Base-by-base conservation (phyloP, 176 grass and related monocot genomes). In the Luzula sylvatica region DNA sequence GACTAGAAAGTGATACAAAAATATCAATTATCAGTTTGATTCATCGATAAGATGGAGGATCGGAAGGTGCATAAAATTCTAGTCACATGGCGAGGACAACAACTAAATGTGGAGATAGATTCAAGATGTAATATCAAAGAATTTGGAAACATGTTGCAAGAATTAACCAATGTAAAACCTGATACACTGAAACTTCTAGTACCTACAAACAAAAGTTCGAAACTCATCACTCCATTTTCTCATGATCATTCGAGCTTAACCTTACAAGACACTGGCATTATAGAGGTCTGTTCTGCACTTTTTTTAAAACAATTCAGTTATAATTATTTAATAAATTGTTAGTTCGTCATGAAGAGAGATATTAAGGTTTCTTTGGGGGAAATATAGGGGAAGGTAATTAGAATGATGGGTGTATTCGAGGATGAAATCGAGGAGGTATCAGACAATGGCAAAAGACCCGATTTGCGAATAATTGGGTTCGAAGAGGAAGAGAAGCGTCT, bases 361-460 rank as follows among this genome's bases (percentile, higher is more conserved):
- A 42, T 38, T 53, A 35, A 42, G 3, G 41, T 62, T 63, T 47
- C 14, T 25, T 48, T 48, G 58, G 46, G 11, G 42, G 1, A 21
- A 27, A 7, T 58, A 27, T 64, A 98, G 92, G 78, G 78, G 14
- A 90, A 90, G 19, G 38, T 68, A 40, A 87, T 87, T 26, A 76
- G 75, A 62, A 98, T 90, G 92, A 90, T 90, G 92, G 92, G 92
- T 12, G 81, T 80, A 50, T 98, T 82, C 46, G 69, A 77, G 22
- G 75, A 90, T 83, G 92, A 98, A 76, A 87, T 98, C 0, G 78
- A 87, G 24, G 81, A 98, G 67, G 81, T 90, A 69, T 98, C 92
- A 68, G 73, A 87, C 42, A 80, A 77, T 58, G 70, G 71, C 28
- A 86, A 74, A 65, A 74, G 51, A 38, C 40, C 63, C 26, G 75